Evolutionary conservation across 176 grass and related monocot species (phyloP).

Genomic region (bread wheat (Triticum aestivum)): DNA sequence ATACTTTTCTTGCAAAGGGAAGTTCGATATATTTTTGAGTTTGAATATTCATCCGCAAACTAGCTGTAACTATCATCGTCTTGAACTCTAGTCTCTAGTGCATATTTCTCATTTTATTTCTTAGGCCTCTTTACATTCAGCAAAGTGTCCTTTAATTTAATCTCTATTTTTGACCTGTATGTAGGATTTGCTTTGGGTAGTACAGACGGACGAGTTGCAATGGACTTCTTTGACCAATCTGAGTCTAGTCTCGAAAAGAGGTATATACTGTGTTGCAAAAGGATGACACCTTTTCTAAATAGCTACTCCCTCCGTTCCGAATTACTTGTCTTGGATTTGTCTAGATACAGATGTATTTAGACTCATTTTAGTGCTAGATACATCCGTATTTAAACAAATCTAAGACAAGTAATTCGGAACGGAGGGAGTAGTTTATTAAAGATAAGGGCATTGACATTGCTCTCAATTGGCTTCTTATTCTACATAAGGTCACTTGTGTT

Average conservation of each 20-base stretch:
- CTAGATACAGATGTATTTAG: too few relatives aligned
- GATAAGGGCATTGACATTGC: background rate
- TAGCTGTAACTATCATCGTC: background rate
- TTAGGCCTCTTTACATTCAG: background rate
- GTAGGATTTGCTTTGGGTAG: slow-evolving; percentile 60
- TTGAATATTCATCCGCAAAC: background rate
- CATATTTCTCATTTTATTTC: background rate
- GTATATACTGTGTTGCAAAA: slow-evolving; percentile 31
- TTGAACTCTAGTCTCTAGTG: background rate
- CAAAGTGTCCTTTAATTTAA: background rate
- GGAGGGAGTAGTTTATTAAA: background rate
- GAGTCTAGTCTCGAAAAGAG: slow-evolving; percentile 44
- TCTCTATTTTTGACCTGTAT: background rate
- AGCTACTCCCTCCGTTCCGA: background rate
- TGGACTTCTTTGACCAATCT: slow-evolving; percentile 71
- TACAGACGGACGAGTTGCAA: slow-evolving; percentile 55
- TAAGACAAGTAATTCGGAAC: too few relatives aligned
- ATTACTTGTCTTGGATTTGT: too few relatives aligned
- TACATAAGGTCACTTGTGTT: background rate
- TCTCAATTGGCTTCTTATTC: background rate
- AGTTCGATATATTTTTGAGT: background rate
- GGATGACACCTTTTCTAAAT: background rate
- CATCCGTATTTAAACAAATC: too few relatives aligned
- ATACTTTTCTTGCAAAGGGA: background rate
- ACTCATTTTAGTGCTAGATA: too few relatives aligned